Percentiles rank a stretch among this genome's conserved stretches.
Conservation (phyloP, 1,284 basidiomycete species). For the Pyrrhoderma lamaoense region DNA sequence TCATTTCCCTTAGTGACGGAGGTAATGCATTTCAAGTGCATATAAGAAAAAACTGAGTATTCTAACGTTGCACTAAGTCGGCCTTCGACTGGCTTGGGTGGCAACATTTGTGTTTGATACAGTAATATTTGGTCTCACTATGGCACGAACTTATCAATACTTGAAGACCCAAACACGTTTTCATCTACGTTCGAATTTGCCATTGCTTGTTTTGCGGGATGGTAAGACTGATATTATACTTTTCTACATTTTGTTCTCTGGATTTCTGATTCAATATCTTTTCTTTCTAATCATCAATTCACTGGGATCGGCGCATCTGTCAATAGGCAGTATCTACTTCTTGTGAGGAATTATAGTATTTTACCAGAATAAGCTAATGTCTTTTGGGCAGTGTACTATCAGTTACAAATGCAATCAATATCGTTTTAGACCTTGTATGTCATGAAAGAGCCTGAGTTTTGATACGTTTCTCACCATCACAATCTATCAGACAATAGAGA, state of each 20-base stretch:
- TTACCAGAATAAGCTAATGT: neutral
- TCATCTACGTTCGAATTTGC: slow-evolving; percentile 7
- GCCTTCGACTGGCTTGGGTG: slow-evolving; percentile 13
- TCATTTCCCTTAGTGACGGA: neutral
- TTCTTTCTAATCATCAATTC: too few species aligned
- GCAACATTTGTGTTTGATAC: slow-evolving; percentile 15
- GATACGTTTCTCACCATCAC: neutral
- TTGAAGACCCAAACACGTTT: slow-evolving; percentile 7
- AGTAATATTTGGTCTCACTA: slow-evolving; percentile 11
- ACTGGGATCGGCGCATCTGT: neutral
- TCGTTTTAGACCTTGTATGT: slow-evolving; percentile 7
- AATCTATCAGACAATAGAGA: slow-evolving; percentile 3
- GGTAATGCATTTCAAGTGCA: neutral
- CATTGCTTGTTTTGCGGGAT: slow-evolving; percentile 15
- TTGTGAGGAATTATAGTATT: slow-evolving; percentile 8
- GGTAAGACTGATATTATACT: slow-evolving; percentile 4
- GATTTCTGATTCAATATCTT: neutral
- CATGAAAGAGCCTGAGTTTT: neutral
- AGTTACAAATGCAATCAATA: slow-evolving; percentile 14
- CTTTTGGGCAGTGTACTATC: slow-evolving; percentile 10
- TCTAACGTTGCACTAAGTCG: neutral
- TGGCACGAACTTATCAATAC: slow-evolving; percentile 8
- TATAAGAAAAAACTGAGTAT: too few species aligned
- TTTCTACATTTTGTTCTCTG: neutral
- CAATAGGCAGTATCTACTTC: slow-evolving; percentile 15